phyloP scores from a whole-genome alignment of 75 land plant species.

The Larix kaempferi region DNA sequence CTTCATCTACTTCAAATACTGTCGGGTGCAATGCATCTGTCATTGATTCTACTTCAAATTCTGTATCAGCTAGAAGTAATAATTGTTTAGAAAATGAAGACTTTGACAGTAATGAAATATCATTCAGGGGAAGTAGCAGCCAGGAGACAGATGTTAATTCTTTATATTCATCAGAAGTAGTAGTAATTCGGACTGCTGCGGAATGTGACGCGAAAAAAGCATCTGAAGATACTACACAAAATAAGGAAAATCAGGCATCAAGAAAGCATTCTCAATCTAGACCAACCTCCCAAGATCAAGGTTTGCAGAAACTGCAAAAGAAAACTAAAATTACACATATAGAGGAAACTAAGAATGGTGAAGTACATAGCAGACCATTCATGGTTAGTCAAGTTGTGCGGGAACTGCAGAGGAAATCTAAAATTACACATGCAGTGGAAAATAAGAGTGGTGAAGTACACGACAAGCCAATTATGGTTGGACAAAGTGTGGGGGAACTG shows the following conservation, averaged over 20 bases:
- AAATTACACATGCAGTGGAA: not conserved
- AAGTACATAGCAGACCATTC: not conserved
- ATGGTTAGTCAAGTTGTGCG: not conserved
- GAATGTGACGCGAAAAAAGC: constrained; percentile 48
- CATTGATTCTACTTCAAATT: not conserved
- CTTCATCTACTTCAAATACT: not conserved
- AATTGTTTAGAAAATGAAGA: not conserved
- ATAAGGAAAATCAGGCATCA: not conserved
- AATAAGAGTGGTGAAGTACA: not conserved
- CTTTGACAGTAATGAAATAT: not conserved
- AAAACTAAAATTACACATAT: not conserved
- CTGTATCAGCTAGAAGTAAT: not conserved
- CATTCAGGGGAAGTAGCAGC: not conserved
- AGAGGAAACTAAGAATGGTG: not conserved
- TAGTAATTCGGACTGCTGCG: constrained; percentile 59
- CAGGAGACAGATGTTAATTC: not conserved
- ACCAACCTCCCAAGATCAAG: too few species aligned
- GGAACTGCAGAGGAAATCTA: not conserved
- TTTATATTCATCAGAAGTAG: constrained; percentile 22
- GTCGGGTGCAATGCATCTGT: not conserved
- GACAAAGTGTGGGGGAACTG: not conserved
- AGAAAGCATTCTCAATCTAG: not conserved
- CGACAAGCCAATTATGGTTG: not conserved
- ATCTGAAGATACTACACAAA: not conserved
- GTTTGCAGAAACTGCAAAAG: not conserved